phyloP scores from a whole-genome alignment of 352 stramenopile species.

The Globisporangium polare region DNA sequence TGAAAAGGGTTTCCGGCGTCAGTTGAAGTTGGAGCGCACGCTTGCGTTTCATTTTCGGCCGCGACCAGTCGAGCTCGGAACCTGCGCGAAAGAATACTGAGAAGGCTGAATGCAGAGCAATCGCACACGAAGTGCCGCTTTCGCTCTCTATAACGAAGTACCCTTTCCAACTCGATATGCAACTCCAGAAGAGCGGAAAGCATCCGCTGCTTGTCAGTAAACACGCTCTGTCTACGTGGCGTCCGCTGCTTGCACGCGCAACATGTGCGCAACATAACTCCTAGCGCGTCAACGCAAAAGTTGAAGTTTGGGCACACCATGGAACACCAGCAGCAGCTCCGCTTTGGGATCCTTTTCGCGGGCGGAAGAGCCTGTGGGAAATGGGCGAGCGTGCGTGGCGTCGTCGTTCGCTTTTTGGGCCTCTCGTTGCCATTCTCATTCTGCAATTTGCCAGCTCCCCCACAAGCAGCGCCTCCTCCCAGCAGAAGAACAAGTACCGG shows the following conservation, averaged over 20 bases:
- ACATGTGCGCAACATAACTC: neutral
- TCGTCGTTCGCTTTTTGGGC: too few species aligned
- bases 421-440: constrained; percentile 3
- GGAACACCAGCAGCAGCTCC: neutral
- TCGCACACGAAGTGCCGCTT: neutral
- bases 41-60: neutral
- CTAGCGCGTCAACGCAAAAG: neutral
- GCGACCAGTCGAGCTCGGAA: neutral
- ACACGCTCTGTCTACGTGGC: neutral
- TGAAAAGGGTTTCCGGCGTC: neutral
- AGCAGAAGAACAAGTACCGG: neutral
- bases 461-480: neutral
- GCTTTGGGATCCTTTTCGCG: neutral
- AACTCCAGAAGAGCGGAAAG: neutral
- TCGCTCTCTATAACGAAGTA: neutral
- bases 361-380: neutral
- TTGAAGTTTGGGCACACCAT: neutral
- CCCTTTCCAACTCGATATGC: neutral
- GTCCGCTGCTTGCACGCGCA: neutral
- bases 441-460: constrained; percentile 12
- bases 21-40: neutral
- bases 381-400: too few species aligned
- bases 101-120: neutral
- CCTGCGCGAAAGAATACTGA: neutral
- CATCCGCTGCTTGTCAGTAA: neutral